These are phyloP conservation scores for Boletus fagicola DNA, from an alignment of 768 basidiomycete genomes.

Conservation along the genomic window DNA sequence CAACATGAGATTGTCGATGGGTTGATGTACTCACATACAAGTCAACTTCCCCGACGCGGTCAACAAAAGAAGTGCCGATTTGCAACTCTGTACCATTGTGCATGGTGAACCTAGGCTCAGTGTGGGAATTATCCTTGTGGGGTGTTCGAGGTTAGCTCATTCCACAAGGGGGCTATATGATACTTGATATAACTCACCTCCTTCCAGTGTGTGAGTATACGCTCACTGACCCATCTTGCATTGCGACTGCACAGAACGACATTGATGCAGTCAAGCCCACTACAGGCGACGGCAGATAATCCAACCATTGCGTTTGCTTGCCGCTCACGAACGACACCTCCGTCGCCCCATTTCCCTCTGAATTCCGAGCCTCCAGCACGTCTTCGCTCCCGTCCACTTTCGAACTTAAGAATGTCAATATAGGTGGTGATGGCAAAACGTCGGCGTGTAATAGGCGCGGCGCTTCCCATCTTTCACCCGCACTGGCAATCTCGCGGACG, in stretches of 20 bases:
- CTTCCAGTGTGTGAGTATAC: conserved; percentile 85
- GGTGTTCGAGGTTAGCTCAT: conserved; percentile 1
- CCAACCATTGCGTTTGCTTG: conserved; percentile 82
- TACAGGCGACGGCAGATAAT: conserved; percentile 78
- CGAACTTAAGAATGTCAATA: conserved; percentile 58
- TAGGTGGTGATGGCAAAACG: conserved; percentile 46
- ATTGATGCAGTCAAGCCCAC: conserved; percentile 62
- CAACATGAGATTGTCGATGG: background rate
- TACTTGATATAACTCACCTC: conserved; percentile 48
- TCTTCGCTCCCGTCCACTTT: conserved; percentile 67
- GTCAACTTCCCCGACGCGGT: conserved; percentile 71
- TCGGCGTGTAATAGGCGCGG: conserved; percentile 24
- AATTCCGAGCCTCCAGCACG: conserved; percentile 75
- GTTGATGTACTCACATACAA: conserved; percentile 56
- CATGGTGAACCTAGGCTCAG: conserved; percentile 70
- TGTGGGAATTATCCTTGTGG: conserved; percentile 69
- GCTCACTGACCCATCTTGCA: conserved; percentile 75
- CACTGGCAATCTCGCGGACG: conserved; percentile 52
- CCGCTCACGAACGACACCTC: conserved; percentile 66
- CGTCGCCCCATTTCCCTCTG: conserved; percentile 58
- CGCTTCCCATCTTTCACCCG: conserved; percentile 14
- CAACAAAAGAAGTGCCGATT: conserved; percentile 64
- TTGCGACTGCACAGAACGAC: conserved; percentile 70
- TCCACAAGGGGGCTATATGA: too few species aligned
- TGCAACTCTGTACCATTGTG: conserved; percentile 64